Evolutionary conservation across 2,329 filamentous ascomycete genomes (phyloP), one percentile per base, ranked within the genome.

Genomic region (Thielaviopsis cerberus): DNA sequence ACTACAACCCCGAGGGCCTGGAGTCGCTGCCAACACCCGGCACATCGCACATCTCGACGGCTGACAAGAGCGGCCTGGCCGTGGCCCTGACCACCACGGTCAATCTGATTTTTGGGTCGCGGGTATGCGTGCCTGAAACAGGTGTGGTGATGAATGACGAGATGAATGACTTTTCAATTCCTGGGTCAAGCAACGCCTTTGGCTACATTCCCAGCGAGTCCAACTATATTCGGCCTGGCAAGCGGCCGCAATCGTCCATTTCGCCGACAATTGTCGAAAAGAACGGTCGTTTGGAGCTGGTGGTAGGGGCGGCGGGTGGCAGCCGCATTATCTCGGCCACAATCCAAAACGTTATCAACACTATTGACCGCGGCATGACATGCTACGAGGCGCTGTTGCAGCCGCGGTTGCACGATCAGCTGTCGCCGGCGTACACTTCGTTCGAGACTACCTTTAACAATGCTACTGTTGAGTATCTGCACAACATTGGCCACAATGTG

Each of bases 151-250:
- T 90, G 70, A 84, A 82, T 69, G 75, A 82, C 67, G 77, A 84
- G 69, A 80, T 80, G 75, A 78, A 83, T 73, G 88, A 94, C 72
- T 96, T 96, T 73, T 88, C 83, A 50, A 89, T 94, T 64, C 90
- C 91, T 0, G 80, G 80, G 57, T 73, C 77, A 1, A 77, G 75
- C 59, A 95, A 95, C 68, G 81, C 83, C 22, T 97, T 96, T 67
- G 89, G 88, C 54, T 95, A 88, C 71, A 78, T 83, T 53, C 89
- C 91, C 1, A 83, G 81, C 0, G 79, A 81, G 2, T 78, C 83
- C 53, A 96, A 97, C 74, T 94, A 84, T 67, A 75, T 84, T 17
- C 76, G 77, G 0, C 85, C 88, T 0, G 82, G 83, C 15, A 94
- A 94, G 70, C 77, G 88, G 0, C 86, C 88, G 0, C 73, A 94